Evolutionary conservation across 179 eudicot genomes (phyloP), one percentile per base, ranked within the genome.

Genomic region (Heliamphora pulchella): DNA sequence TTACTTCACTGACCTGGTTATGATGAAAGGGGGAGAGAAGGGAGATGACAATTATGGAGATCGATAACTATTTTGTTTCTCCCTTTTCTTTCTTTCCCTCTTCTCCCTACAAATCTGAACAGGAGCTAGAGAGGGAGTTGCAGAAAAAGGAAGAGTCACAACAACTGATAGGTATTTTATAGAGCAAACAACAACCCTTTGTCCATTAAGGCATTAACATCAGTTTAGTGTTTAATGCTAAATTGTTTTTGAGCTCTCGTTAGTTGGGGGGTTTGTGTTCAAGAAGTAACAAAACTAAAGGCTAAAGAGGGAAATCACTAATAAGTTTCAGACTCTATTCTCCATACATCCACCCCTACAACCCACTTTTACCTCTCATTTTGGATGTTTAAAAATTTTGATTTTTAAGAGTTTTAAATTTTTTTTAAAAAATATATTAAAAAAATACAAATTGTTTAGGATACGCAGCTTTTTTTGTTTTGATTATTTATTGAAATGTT

Each of bases 91-190:
- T 71, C 82, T 80, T 77, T 84, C 74, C 53, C 65, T 79, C 58
- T 14, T 59, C 79, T 76, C 63, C 76, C 53, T 22, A 71, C 82
- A 83, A 77, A 70, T 72, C 70, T 79, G 7, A 20, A 39, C 18
- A 5, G 9, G 20, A 31, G 75, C 20, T 47, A 82, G 46, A 50
- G 72, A 75, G 66, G 81, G 53, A 78, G 77, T 78, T 77, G 77
- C 79, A 84, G 80, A 85, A 84, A 86, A 82, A 87, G 80, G 86
- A 61, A 78, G 81, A 80, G 72, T n/a, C 67, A 82, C 79, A 84
- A 31, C 75, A 80, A 80, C 80, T 77, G 78, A 72, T 86, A 85
- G 88, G 91, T 90, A n/a, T 81, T 87, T 81, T 88, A 88, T 88
- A 89, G 86, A 87, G 88, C 81, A 76, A 76, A 79, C 2, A 64